Evolutionary conservation across 140 eudicot species (phyloP).

Genomic region (Senecio squalidus): DNA sequence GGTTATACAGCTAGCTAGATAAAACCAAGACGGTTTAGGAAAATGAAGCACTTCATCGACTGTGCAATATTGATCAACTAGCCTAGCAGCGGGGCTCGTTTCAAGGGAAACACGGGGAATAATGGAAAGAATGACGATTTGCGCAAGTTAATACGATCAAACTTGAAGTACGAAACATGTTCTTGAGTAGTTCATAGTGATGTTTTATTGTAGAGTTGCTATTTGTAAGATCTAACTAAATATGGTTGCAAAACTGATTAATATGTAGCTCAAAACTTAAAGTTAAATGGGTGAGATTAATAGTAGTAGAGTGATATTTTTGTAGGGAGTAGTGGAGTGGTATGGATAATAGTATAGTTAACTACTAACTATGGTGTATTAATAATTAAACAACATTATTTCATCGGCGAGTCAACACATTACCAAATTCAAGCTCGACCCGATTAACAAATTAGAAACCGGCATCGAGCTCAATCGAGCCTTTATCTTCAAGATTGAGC

Average conservation of each 20-base stretch:
- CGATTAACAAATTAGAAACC: too few relatives aligned
- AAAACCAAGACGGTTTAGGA: neutral
- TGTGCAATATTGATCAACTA: slow-evolving; percentile 2
- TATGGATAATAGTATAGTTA: too few relatives aligned
- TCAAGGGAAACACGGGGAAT: neutral
- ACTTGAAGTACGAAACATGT: slow-evolving; percentile 4
- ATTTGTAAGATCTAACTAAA: slow-evolving; percentile 1
- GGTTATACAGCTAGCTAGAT: slow-evolving; percentile 22
- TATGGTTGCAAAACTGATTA: slow-evolving; percentile 7
- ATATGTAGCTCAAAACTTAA: slow-evolving; percentile 8
- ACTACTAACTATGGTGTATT: too few relatives aligned
- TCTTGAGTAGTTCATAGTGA: slow-evolving; percentile 7
- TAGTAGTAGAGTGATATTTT: neutral
- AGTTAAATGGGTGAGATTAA: too few relatives aligned
- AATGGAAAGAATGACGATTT: neutral
- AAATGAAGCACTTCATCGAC: neutral
- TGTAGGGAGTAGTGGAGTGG: too few relatives aligned
- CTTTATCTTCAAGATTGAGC: too few relatives aligned
- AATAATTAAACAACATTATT: too few relatives aligned
- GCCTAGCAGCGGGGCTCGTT: neutral
- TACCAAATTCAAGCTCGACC: too few relatives aligned
- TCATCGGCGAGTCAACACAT: too few relatives aligned
- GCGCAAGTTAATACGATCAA: neutral
- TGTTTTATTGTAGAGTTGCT: slow-evolving; percentile 17
- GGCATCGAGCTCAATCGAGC: too few relatives aligned